phyloP scores from a whole-genome alignment of 140 eudicot genomes.

The Flaveria floridana region DNA sequence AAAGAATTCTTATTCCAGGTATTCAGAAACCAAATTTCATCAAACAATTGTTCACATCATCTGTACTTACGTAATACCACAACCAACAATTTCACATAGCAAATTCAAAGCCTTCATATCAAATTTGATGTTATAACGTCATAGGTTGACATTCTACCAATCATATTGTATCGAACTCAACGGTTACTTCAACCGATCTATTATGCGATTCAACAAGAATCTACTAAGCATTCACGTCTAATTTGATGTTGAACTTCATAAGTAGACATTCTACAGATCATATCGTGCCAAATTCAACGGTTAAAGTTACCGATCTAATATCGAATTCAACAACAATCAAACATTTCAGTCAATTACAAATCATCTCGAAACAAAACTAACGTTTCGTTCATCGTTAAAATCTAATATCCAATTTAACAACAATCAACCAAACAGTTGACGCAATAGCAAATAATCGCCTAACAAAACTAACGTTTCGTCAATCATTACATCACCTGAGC shows the following conservation, averaged over 20 bases:
- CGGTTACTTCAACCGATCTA: conserved; percentile 1
- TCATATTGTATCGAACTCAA: neutral
- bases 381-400: too few relatives aligned
- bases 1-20: conserved; percentile 4
- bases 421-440: too few relatives aligned
- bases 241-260: neutral
- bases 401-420: too few relatives aligned
- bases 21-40: conserved; percentile 17
- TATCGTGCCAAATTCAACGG: neutral
- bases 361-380: neutral
- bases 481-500: conserved; percentile 42
- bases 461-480: too few relatives aligned
- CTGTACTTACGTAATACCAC: neutral
- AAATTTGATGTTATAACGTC: neutral
- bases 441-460: too few relatives aligned
- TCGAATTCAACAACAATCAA: neutral
- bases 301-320: conserved; percentile 16
- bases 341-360: neutral
- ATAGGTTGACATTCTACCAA: neutral
- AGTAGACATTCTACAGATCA: neutral
- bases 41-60: neutral
- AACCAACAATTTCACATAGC: neutral
- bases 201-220: neutral
- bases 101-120: conserved; percentile 9
- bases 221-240: neutral